phyloP scores from a whole-genome alignment of 2,329 filamentous ascomycete species.

The Aureobasidium musti region DNA sequence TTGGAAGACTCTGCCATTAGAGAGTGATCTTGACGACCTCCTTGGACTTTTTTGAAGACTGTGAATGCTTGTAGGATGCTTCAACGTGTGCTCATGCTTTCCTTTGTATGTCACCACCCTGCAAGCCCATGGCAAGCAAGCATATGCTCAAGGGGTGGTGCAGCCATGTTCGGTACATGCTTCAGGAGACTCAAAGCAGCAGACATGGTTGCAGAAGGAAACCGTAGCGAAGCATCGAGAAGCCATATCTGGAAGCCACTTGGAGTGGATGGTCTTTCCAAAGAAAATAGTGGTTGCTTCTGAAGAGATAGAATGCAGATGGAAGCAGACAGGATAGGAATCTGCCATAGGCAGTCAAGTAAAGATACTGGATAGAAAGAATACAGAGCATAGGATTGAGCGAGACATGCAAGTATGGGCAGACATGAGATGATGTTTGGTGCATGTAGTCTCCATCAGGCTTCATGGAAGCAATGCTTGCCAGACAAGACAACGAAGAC shows the following conservation, averaged over 20 bases:
- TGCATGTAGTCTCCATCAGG: neutral
- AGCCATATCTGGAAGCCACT: neutral
- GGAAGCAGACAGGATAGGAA: neutral
- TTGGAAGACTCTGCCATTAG: too few species aligned
- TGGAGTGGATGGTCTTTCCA: neutral
- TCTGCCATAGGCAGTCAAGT: neutral
- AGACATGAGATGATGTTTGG: neutral
- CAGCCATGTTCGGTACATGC: neutral
- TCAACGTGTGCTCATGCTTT: neutral
- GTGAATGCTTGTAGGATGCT: neutral
- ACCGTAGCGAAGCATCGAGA: too few species aligned
- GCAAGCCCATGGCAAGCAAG: neutral
- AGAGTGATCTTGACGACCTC: too few species aligned
- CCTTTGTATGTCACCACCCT: neutral
- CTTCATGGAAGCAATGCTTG: neutral
- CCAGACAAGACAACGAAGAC: neutral
- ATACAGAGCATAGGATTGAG: neutral
- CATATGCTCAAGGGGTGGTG: neutral
- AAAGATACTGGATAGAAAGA: neutral
- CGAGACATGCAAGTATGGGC: neutral
- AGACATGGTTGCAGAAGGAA: neutral
- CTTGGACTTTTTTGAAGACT: too few species aligned
- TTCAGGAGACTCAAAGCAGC: neutral
- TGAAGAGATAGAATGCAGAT: too few species aligned
- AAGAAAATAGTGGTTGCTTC: too few species aligned